phyloP scores from a whole-genome alignment of 768 basidiomycete genomes.

The Panellus pusillus region DNA sequence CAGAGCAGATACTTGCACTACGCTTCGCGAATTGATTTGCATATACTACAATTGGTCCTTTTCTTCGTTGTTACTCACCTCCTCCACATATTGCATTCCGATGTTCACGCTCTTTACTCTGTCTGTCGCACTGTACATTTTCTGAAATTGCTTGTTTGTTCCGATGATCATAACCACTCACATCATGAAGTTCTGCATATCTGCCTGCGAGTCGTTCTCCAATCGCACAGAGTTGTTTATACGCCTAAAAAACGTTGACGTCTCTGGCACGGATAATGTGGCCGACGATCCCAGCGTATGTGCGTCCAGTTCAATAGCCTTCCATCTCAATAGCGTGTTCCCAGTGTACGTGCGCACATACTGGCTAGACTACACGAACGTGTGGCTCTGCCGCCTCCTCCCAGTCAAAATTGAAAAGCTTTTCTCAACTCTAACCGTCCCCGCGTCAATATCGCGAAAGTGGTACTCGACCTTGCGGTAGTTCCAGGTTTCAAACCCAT shows the following conservation, averaged over 20 bases:
- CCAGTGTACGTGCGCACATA: constrained; percentile 12
- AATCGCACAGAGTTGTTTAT: constrained; percentile 12
- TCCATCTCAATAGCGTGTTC: neutral
- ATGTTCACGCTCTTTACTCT: too few relatives aligned
- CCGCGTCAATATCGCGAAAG: constrained; percentile 18
- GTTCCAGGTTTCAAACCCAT: constrained; percentile 38
- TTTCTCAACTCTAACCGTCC: constrained; percentile 19
- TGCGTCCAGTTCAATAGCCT: neutral
- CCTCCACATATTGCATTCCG: too few relatives aligned
- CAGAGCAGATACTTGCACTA: too few relatives aligned
- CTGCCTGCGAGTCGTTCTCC: too few relatives aligned
- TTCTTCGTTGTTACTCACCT: too few relatives aligned
- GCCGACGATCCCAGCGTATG: neutral
- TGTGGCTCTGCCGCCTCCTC: constrained; percentile 17
- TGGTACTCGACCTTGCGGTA: constrained; percentile 17
- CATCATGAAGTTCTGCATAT: too few relatives aligned
- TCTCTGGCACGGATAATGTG: neutral
- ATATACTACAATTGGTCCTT: too few relatives aligned
- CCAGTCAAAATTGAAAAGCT: constrained; percentile 13
- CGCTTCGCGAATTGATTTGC: too few relatives aligned
- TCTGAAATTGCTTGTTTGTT: too few relatives aligned
- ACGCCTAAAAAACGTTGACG: constrained; percentile 11
- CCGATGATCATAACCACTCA: too few relatives aligned
- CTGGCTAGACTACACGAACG: constrained; percentile 17
- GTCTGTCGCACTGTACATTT: too few relatives aligned